Base-by-base conservation (phyloP, 495 filamentous ascomycete species). In the Parachaetomium inaequale region DNA sequence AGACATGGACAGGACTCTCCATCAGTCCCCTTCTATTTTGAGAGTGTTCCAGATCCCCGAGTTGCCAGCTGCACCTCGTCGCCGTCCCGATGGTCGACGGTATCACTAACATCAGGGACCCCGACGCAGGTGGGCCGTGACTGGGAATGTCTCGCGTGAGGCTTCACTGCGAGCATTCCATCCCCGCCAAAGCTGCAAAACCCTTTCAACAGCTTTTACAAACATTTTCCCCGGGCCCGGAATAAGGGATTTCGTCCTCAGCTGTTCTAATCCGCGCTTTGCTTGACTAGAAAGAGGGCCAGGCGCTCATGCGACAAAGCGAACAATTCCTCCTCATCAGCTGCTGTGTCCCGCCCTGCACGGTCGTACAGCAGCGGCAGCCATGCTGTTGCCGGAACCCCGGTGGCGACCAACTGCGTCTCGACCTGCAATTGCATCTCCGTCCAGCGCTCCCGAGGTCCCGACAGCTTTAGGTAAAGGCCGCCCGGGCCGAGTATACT, bases 41-140 rank as follows among this genome's bases (percentile, higher is more conserved):
- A 26, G 6, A n/a, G 7, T 26, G 10, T 21, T 21, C 6, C n/a
- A 12, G 23, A 26, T 49, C 45, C 15, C 23, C 19, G 23, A 25
- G 5, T 36, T 5, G 7, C 19, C 17, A 23, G 8, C 29, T 11
- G 50, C 26, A 53, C 8, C 26, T 53, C 47, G 3, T 31, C 36
- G n/a, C 12, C 4, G 42, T 21, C 8, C 47, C 2, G 26, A 3
- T 17, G n/a, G 7, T 19, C 25, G 12, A 38, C 19, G 17, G 8
- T 40, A 28, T 15, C 25, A 42, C 49, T 54, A 61, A 53, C 50
- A 45, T 46, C 36, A 17, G 32, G 46, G 47, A 60, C 58, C 57
- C 28, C 26, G 19, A 32, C 31, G 11, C 26, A n/a, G 11, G 47
- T 23, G 26, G 47, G 26, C 14, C 25, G 10, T 12, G 47, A 28